Evolutionary conservation across 2,329 filamentous ascomycete genomes (phyloP), one percentile per base, ranked within the genome.

Genomic region (Orbilia blumenaviensis): DNA sequence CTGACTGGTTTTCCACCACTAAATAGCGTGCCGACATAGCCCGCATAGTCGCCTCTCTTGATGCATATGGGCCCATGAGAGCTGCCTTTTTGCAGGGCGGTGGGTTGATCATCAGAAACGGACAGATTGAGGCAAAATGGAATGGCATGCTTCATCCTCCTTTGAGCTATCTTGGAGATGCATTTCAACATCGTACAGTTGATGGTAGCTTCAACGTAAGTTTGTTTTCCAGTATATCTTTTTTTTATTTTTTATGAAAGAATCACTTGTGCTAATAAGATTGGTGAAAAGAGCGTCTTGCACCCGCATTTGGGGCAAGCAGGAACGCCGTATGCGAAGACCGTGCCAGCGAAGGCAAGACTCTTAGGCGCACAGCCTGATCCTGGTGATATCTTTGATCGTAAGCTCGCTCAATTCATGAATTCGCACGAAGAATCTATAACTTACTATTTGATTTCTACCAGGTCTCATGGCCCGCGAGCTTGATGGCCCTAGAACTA

Each of bases 311-410:
- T 92, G 29, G 90, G 90, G 1, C 86, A 85, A 38, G 89, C 90
- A 8, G 87, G 87, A 10, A 88, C 88, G n/a, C 86, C 89, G 0
- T 92, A 92, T 79, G 90, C 90, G 23, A 87, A 90, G 77, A 88
- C 89, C 0, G 88, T 91, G n/a, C 85, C 85, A 44, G 87, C 88
- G 0, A 83, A 82, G 52, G 87, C 85, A 48, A 84, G 87, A 60
- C 87, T 89, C 67, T 86, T 87, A 0, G 88, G 86, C 16, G 85
- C 87, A 27, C 85, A 88, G 61, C 89, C 90, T 0, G 90, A 92
- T 58, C 86, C 90, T 0, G 88, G 87, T 16, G 83, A 89, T 12
- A 83, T 92, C 2, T 92, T 92, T 74, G 90, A 92, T 81, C 87
- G 73, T 77, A 32, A 66, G 73, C 62, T 18, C 4, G 27, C 8